Conservation (phyloP, 1,139 yeast species). For the Candida neerlandica region DNA sequence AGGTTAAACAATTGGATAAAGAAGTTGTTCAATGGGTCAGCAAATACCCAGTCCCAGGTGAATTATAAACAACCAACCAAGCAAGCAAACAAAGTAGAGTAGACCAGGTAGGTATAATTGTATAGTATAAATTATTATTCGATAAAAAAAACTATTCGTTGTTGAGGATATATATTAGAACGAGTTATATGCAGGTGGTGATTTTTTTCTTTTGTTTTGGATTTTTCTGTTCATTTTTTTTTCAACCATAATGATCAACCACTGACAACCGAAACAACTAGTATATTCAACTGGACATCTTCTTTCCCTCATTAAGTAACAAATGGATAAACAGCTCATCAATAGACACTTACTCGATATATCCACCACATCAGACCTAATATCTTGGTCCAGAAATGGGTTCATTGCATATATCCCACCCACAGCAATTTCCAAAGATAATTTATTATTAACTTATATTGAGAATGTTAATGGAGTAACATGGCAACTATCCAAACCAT, state of each 20-base stretch:
- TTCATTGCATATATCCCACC: constrained; percentile 61
- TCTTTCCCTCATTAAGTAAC: neutral
- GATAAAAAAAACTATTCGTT: neutral
- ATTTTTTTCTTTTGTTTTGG: neutral
- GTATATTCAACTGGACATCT: neutral
- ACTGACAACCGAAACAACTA: too few species aligned
- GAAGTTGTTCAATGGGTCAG: constrained; percentile 72
- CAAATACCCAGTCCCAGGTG: constrained; percentile 80
- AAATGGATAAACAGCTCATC: constrained; percentile 8
- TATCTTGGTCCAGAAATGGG: constrained; percentile 79
- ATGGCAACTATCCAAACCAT: constrained; percentile 68
- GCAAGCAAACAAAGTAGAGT: neutral
- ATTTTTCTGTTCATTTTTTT: too few species aligned
- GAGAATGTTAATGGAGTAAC: constrained; percentile 63
- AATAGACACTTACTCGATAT: constrained; percentile 12
- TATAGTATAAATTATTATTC: neutral
- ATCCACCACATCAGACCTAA: constrained; percentile 19
- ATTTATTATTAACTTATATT: constrained; percentile 57
- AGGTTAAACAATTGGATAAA: constrained; percentile 58
- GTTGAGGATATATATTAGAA: neutral
- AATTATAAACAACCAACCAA: constrained; percentile 32
- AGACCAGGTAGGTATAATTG: neutral
- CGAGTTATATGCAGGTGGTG: neutral
- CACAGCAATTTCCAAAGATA: constrained; percentile 23
- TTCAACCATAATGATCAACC: too few species aligned